Base-by-base conservation (phyloP, 352 stramenopile genomes). In the Phytopythium chamaehyphon region DNA sequence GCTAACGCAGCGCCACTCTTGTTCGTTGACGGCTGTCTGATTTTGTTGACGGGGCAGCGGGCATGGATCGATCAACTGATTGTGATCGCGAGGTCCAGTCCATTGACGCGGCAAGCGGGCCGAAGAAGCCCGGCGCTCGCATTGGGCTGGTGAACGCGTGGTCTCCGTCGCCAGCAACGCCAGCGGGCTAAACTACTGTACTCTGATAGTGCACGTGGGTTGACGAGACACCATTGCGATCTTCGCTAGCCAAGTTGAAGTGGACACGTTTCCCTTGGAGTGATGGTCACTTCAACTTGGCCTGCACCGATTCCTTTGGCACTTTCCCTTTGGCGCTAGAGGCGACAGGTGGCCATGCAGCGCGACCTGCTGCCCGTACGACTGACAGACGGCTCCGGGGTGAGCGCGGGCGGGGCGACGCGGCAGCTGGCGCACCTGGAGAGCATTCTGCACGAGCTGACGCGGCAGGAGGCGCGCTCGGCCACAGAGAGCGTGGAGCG, bases 381-480 rank as follows among this genome's bases (percentile, higher is more conserved):
- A 15, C 8, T 15, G 9, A 21, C 10, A 10, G 22, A 15, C 18
- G 57, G 37, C 50, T 19, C 43, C 8, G 53, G 47, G 6, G 14
- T 22, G 35, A 37, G 49, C 31, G 40, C 19, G 26, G 45, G 33
- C 45, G 43, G 31, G 16, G 18, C 50, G 45, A 55, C 51, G 23
- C 36, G 67, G 45, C 61, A 64, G 10, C 57, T 86, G 36, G 51
- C 59, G 39, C 73, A 75, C 16, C 54, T 88, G 22, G 80, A 88
- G 54, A 75, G 42, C 31, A 67, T 88, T 18, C 55, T 90, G 44
- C 66, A 75, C 19, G 59, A 77, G 42, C 61, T 90, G 33, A 76
- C 59, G 44, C 69, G 61, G 28, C 69, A 71, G 40, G 75, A 87
- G 26, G 62, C 86, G 53, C 66, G 55, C 46, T 56, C 69, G 42